Conservation (phyloP, 2,329 filamentous ascomycete genomes). For the Microdochium bolleyi region DNA sequence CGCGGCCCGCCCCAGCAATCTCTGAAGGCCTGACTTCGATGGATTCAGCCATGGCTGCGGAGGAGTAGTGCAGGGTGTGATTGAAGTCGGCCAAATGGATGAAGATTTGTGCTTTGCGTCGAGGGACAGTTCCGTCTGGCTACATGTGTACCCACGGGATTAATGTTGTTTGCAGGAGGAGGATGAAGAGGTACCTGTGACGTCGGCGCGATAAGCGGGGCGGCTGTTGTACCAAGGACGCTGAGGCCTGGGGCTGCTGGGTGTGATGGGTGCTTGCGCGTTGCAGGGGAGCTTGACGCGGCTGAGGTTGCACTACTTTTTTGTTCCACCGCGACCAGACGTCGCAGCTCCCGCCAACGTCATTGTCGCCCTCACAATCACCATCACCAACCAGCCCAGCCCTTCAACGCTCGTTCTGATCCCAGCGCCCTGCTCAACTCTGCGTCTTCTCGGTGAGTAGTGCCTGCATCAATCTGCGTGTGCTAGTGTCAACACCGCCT, state of each 20-base stretch:
- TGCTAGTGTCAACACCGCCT: no score
- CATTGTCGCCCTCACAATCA: neutral
- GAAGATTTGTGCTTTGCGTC: neutral
- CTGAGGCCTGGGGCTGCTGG: no score
- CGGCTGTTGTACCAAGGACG: no score
- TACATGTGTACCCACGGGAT: no score
- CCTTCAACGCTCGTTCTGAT: neutral
- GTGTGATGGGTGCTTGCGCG: no score
- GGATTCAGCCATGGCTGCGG: neutral
- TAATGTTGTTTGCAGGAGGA: no score
- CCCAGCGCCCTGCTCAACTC: neutral
- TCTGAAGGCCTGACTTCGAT: slow-evolving; percentile 13
- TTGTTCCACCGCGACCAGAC: neutral
- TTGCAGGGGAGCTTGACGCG: neutral
- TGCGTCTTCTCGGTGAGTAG: no score
- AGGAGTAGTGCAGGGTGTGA: neutral
- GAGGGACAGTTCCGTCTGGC: no score
- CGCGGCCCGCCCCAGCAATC: slow-evolving; percentile 14
- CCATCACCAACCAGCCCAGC: neutral
- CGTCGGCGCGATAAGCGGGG: no score
- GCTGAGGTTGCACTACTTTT: neutral
- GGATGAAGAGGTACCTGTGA: no score
- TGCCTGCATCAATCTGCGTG: no score
- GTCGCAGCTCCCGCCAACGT: neutral
- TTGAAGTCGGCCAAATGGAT: neutral